phyloP scores from a whole-genome alignment of 169 alveolate genomes.

The Toxoplasma gondii region DNA sequence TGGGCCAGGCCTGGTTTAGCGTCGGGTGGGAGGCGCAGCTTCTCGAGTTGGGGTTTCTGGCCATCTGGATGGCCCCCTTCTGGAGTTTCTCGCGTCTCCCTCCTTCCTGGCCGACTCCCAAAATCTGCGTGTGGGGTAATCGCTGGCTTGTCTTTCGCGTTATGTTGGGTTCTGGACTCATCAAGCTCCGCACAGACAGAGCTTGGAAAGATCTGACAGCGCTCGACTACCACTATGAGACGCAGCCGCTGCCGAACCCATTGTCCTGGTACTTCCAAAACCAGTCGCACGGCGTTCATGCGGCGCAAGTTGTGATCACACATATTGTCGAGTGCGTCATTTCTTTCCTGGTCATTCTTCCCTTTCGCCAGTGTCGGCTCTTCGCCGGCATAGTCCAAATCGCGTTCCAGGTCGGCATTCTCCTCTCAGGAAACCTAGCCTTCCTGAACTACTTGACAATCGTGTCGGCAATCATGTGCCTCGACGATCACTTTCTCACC shows the following conservation, averaged over 20 bases:
- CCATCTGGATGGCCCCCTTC: conserved; percentile 57
- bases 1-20: conserved; percentile 65
- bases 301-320: conserved; percentile 45
- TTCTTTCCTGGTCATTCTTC: conserved; percentile 50
- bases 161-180: conserved; percentile 68
- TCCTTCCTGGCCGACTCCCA: conserved; percentile 63
- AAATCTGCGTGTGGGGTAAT: conserved; percentile 53
- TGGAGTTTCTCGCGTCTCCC: conserved; percentile 60
- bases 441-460: conserved; percentile 58
- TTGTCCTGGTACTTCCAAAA: conserved; percentile 65
- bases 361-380: conserved; percentile 62
- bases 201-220: conserved; percentile 63
- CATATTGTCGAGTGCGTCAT: conserved; percentile 59
- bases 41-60: conserved; percentile 69
- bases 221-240: conserved; percentile 45
- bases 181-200: conserved; percentile 54
- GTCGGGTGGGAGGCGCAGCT: conserved; percentile 70
- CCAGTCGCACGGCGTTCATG: conserved; percentile 48
- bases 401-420: background rate
- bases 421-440: conserved; percentile 52
- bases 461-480: conserved; percentile 64
- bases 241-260: conserved; percentile 71
- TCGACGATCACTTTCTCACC: conserved; percentile 66
- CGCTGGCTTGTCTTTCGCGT: conserved; percentile 71
- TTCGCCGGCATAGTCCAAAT: conserved; percentile 53